Percentiles rank a stretch among this genome's conserved stretches.
phyloP scores from a whole-genome alignment of 116 monocot species.

The Trichopus zeylanicus region DNA sequence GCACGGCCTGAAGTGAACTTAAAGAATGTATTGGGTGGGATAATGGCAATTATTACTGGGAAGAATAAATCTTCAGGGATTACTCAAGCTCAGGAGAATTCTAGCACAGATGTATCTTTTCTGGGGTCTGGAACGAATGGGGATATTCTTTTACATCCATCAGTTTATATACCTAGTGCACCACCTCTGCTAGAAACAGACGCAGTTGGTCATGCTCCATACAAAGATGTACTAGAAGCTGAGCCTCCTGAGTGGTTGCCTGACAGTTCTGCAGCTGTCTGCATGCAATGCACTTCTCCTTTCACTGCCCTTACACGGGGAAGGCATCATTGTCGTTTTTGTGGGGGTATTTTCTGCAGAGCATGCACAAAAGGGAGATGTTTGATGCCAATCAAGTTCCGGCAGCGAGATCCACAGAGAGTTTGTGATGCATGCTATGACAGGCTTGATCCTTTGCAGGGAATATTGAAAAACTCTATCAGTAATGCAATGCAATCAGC shows the following conservation, averaged over 20 bases:
- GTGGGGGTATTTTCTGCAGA: conserved; percentile 85
- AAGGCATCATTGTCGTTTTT: conserved; percentile 96
- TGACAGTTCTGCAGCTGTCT: conserved; percentile 54
- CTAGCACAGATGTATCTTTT: conserved; percentile 47
- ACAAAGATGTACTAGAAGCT: conserved; percentile 57
- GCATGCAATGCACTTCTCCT: conserved; percentile 68
- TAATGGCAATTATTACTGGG: conserved; percentile 64
- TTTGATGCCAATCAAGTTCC: conserved; percentile 76
- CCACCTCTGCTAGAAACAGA: conserved; percentile 59
- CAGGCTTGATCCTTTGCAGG: conserved; percentile 83
- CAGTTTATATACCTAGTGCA: conserved; percentile 87
- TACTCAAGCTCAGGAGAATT: conserved; percentile 14
- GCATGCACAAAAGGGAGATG: conserved; percentile 75
- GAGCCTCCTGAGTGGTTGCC: conserved; percentile 95
- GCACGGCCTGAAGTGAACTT: conserved; percentile 65
- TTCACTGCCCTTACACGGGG: conserved; percentile 77
- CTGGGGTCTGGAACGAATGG: conserved; percentile 58
- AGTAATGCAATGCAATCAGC: conserved; percentile 76
- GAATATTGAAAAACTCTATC: conserved; percentile 52
- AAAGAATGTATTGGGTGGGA: conserved; percentile 58
- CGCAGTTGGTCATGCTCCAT: conserved; percentile 32
- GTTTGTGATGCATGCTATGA: conserved; percentile 87
- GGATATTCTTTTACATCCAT: conserved; percentile 55
- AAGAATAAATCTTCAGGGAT: conserved; percentile 22
- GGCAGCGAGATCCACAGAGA: conserved; percentile 75